Evolutionary conservation across 352 stramenopile species (phyloP).

Genomic region (Globisporangium emineosum): DNA sequence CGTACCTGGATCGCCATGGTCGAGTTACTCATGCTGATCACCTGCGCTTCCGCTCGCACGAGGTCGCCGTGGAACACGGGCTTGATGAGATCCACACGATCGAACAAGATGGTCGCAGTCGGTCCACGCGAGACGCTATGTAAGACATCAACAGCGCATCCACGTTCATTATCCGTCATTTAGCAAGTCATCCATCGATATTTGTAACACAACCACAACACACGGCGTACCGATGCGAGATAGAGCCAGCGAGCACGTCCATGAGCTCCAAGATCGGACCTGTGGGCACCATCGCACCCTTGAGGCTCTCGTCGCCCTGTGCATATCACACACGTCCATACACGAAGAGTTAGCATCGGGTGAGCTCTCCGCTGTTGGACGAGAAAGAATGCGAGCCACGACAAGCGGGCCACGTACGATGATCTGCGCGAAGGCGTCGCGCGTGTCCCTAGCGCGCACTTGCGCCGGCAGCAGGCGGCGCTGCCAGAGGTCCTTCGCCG

Average conservation of each 20-base stretch:
- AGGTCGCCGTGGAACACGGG: slow-evolving; percentile 55
- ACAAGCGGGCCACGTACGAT: slow-evolving; percentile 29
- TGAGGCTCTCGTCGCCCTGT: slow-evolving; percentile 48
- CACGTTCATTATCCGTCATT: background rate
- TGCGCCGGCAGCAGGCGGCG: slow-evolving; percentile 39
- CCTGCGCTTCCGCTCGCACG: slow-evolving; percentile 46
- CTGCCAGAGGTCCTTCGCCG: slow-evolving; percentile 40
- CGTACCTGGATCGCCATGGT: slow-evolving; percentile 31
- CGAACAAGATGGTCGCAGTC: slow-evolving; percentile 52
- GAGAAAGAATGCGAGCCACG: background rate
- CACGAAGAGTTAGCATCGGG: background rate
- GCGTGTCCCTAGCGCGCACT: slow-evolving; percentile 48
- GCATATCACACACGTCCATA: background rate
- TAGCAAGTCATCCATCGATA: background rate
- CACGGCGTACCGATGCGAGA: slow-evolving; percentile 29
- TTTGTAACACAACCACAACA: background rate
- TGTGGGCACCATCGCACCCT: slow-evolving; percentile 39
- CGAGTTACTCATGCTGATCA: slow-evolving; percentile 47
- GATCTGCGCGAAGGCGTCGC: slow-evolving; percentile 52
- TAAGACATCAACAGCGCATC: background rate
- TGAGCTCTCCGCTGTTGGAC: background rate
- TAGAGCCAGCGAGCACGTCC: slow-evolving; percentile 44
- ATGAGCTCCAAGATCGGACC: slow-evolving; percentile 55
- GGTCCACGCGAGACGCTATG: slow-evolving; percentile 30
- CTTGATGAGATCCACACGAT: slow-evolving; percentile 52